These are phyloP conservation scores for Penicillium sp. DNA, from an alignment of 2,329 filamentous ascomycete genomes.

Conservation along the genomic window DNA sequence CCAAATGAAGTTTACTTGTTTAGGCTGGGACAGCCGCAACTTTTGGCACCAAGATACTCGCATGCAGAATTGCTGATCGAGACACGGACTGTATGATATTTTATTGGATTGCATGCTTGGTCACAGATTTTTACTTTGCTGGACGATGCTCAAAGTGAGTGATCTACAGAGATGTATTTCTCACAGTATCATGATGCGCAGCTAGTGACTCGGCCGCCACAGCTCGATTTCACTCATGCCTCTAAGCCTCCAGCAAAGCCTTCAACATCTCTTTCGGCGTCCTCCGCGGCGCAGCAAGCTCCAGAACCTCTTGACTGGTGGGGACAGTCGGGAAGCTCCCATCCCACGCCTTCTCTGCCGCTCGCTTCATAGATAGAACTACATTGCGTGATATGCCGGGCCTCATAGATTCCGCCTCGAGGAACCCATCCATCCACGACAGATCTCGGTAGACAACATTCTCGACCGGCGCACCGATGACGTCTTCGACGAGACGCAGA, in stretches of 20 bases:
- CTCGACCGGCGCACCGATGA: conserved; percentile 24
- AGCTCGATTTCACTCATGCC: too few species aligned
- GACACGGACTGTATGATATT: too few species aligned
- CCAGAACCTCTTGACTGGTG: conserved; percentile 24
- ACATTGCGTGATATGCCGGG: conserved; percentile 22
- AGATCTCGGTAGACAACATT: conserved; percentile 29
- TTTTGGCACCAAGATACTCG: too few species aligned
- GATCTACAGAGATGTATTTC: too few species aligned
- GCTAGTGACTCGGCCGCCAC: too few species aligned
- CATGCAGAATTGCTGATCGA: too few species aligned
- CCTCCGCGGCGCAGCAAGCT: conserved; percentile 25
- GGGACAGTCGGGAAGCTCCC: conserved; percentile 24
- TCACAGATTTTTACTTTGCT: too few species aligned
- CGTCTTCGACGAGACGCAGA: conserved; percentile 32
- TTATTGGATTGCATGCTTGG: too few species aligned
- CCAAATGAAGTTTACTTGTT: too few species aligned
- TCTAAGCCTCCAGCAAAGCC: conserved; percentile 7
- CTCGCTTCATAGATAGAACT: conserved; percentile 23
- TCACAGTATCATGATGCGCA: too few species aligned
- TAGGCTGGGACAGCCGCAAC: too few species aligned
- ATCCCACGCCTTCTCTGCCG: conserved; percentile 24
- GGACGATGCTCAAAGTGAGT: too few species aligned
- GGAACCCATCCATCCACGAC: conserved; percentile 25
- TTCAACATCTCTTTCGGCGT: conserved; percentile 22
- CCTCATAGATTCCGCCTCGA: conserved; percentile 7